These are phyloP conservation scores for Euphorbia corollata DNA, from an alignment of 441 rosid genomes.

Conservation along the genomic window DNA sequence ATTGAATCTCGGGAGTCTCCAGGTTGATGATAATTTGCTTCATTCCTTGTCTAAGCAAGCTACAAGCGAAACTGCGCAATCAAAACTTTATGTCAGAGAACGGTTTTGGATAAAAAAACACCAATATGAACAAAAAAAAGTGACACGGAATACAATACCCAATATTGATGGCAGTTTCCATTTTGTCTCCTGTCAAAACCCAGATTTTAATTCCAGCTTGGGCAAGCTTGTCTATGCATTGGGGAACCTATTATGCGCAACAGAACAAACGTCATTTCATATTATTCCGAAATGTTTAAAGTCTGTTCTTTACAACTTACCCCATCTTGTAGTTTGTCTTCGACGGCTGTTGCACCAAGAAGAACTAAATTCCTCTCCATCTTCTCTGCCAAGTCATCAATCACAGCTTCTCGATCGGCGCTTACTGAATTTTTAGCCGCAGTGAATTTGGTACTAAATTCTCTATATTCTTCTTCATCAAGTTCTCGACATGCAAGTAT, in stretches of 20 bases:
- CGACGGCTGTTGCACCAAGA: conserved; percentile 97
- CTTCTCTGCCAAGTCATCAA: conserved; percentile 64
- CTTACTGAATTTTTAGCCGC: conserved; percentile 71
- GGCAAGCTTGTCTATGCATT: conserved; percentile 94
- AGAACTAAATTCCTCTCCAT: conserved; percentile 76
- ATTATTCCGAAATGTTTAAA: neutral
- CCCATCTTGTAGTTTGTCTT: conserved; percentile 97
- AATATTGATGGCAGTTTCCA: conserved; percentile 99
- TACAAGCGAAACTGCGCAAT: conserved; percentile 72
- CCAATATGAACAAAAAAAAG: conserved; percentile 15
- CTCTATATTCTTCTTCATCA: conserved; percentile 53
- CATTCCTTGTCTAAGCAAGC: conserved; percentile 96
- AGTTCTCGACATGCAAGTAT: conserved; percentile 83
- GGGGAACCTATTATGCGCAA: conserved; percentile 59
- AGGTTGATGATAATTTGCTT: conserved; percentile 71
- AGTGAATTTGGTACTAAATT: conserved; percentile 49
- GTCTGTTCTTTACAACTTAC: conserved; percentile 40
- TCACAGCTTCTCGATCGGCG: conserved; percentile 59
- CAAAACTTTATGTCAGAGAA: conserved; percentile 26
- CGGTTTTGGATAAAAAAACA: neutral
- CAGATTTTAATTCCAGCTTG: conserved; percentile 96
- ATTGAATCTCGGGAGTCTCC: conserved; percentile 55
- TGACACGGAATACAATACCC: conserved; percentile 41
- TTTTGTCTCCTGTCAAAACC: conserved; percentile 98
- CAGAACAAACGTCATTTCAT: conserved; percentile 11